Base-by-base conservation (phyloP, 495 filamentous ascomycete genomes). In the Aspergillus avenaceus region DNA sequence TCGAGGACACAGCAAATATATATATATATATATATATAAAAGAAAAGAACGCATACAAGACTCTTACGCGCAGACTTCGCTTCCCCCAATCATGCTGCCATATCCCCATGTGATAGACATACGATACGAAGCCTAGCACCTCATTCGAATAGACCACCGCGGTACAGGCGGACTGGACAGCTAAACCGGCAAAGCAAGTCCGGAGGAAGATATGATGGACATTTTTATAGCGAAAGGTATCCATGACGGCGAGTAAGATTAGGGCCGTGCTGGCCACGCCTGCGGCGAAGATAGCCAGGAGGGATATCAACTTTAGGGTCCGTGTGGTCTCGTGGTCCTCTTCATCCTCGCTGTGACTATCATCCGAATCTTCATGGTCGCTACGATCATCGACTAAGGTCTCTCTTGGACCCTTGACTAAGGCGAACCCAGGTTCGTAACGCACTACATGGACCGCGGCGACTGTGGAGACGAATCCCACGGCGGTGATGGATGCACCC, bases 81-180 rank as follows among this genome's bases (percentile, higher is more conserved):
- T 42, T 56, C 42, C 58, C 53, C 50, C 50, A 56, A 23, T 49
- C 13, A 45, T 52, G 46, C 5, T 52, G 38, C 50, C 50, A 57
- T 19, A 32, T 24, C 1, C 50, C 54, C 22, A 52, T 14, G 45
- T 61, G 50, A 14, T 44, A 47, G n/a, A 61, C n/a, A 22, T 49
- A 56, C 1, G 47, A 38, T 2, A 57, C 48, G 16, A 54, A 56
- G 21, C 52, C 45, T 2, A 57, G 36, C 4, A 61, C 58, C 46
- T 61, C 58, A 25, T 57, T 54, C n/a, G 54, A 45, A 29, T 61
- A 61, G 0, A 61, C 58, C 36, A 61, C 47, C 8, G 58, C 58
- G 12, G 58, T 61, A 12, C 54, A 48, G 4, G 52, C 54, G 4
- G 58, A 54, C 38, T 61, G 58, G 9, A 61, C 5, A 0, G 58